Conservation (phyloP, 306 rosid genomes). For the Gillenia trifoliata region DNA sequence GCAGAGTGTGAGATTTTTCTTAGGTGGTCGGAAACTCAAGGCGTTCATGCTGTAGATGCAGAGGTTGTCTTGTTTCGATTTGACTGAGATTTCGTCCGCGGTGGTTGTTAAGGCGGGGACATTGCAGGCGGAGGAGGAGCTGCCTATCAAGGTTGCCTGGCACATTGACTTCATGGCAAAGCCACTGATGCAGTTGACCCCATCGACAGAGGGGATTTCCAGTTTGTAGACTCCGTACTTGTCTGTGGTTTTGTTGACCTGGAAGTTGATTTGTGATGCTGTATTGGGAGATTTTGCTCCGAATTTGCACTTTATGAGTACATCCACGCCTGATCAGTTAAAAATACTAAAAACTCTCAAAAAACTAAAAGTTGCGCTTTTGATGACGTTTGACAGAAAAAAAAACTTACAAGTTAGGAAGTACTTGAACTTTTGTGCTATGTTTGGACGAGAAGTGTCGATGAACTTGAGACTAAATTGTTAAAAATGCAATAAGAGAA, state of each 20-base stretch:
- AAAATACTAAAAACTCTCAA: neutral
- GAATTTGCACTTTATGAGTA: constrained; percentile 64
- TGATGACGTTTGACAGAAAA: too few relatives aligned
- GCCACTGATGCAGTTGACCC: constrained; percentile 46
- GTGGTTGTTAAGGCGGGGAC: constrained; percentile 43
- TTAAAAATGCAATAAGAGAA: too few relatives aligned
- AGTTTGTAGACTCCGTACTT: constrained; percentile 50
- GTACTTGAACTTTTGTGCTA: too few relatives aligned
- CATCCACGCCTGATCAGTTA: constrained; percentile 50
- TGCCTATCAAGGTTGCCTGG: constrained; percentile 44
- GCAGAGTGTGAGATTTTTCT: constrained; percentile 45
- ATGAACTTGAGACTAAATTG: too few relatives aligned
- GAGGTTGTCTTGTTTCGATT: constrained; percentile 53
- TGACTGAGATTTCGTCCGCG: constrained; percentile 41
- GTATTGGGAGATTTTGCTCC: constrained; percentile 43
- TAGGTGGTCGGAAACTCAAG: constrained; percentile 48
- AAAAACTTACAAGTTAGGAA: too few relatives aligned
- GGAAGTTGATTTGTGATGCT: constrained; percentile 39
- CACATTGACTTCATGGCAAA: constrained; percentile 48
- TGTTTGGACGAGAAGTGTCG: too few relatives aligned
- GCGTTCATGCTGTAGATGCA: constrained; percentile 60
- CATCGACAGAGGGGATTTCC: constrained; percentile 60
- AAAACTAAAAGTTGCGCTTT: too few relatives aligned
- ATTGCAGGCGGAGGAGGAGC: constrained; percentile 41
- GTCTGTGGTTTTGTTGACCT: constrained; percentile 57